Evolutionary conservation across 23 red algal genomes (phyloP).

Genomic region (Cyanidioschyzon merolae): DNA sequence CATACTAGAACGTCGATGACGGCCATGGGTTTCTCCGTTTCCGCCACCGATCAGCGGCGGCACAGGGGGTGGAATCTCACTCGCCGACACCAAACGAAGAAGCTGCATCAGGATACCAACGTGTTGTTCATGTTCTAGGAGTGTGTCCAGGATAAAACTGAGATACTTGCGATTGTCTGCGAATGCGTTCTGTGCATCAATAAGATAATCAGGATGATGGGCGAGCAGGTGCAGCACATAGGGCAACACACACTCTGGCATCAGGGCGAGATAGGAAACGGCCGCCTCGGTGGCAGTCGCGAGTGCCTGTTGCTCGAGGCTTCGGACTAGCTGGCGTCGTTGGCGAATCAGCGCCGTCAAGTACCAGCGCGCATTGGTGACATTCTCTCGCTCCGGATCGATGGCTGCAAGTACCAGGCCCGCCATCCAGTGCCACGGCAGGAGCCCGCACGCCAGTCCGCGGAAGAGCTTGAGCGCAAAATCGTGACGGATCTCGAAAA

Average conservation of each 20-base stretch:
- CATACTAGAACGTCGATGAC: background rate
- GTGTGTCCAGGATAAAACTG: background rate
- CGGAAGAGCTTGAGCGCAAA: constrained; percentile 14
- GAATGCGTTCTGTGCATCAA: constrained; percentile 5
- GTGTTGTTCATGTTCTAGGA: background rate
- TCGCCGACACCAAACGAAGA: background rate
- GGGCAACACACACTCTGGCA: constrained; percentile 1
- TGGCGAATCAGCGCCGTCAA: background rate
- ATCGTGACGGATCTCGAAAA: constrained; percentile 9
- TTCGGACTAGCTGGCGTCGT: background rate
- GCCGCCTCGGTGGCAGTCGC: background rate
- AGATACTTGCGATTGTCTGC: background rate
- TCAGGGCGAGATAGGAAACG: background rate
- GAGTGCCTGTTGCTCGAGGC: background rate
- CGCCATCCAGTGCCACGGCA: background rate
- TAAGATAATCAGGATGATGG: constrained; percentile 8
- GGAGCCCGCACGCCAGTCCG: background rate
- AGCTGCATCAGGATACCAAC: background rate
- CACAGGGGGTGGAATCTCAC: background rate
- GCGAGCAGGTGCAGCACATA: constrained; percentile 9
- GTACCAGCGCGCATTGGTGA: constrained; percentile 1
- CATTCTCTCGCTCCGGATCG: constrained; percentile 16
- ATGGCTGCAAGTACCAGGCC: background rate
- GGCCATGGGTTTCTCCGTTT: background rate
- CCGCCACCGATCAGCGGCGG: background rate